Evolutionary conservation across 495 filamentous ascomycete genomes (phyloP), one percentile per base, ranked within the genome.

Genomic region (Neohortaea acidophila): DNA sequence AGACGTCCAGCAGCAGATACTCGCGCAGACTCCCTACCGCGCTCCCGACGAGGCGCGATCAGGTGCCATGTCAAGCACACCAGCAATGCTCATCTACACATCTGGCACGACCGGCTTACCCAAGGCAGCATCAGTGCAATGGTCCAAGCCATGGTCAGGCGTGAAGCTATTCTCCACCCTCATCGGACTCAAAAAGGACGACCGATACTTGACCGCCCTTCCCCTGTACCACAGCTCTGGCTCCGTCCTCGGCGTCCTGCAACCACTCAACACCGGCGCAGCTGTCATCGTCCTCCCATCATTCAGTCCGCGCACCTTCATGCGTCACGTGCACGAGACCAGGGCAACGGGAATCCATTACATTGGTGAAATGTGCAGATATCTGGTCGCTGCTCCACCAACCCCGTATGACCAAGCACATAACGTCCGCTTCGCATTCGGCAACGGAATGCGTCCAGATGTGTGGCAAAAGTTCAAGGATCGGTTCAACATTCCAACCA

Each of bases 181-280:
- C 65, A 56, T 84, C 43, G 50, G 58, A 0, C 58, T 85, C 5
- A 69, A 61, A 10, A 47, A 60, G 8, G 55, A 51, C 0, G 86
- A 94, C 48, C 67, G 78, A 17, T 75, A 84, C 51, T 94, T 89
- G 59, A 93, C 87, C 30, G 79, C 75, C 42, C 94, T 96, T 85
- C 89, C 89, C 0, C 69, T 97, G 12, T 97, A 97, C 52, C 89
- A 97, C 59, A 74, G 79, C 30, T 82, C 87, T 1, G 89, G 82
- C 14, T 58, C 72, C 17, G 37, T 92, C 9, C 66, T 94, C 12
- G 85, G 75, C 1, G 66, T 91, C 36, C 45, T 64, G 14, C 59
- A 72, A 19, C 64, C 64, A 5, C 52, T 96, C 33, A 53, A 60
- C n/a, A 54, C 48, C 1, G 77, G 79, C 29, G 64, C 60, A 15